phyloP scores from a whole-genome alignment of 163 green algal species.

The Scenedesmus sp. region DNA sequence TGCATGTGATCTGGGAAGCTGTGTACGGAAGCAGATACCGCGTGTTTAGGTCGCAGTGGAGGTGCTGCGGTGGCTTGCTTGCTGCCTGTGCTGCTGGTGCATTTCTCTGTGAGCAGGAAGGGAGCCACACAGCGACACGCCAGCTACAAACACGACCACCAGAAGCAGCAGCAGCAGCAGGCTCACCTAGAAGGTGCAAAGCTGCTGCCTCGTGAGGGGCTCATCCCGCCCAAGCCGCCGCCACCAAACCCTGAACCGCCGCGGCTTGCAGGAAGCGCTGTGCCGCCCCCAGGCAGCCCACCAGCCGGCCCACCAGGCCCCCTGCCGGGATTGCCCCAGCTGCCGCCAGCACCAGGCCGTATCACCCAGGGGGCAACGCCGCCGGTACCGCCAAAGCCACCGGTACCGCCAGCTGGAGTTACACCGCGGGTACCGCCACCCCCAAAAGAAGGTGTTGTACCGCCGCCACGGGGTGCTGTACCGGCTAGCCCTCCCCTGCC shows the following conservation, averaged over 20 bases:
- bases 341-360: neutral
- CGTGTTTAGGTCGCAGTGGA: too few relatives aligned
- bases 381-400: neutral
- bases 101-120: too few relatives aligned
- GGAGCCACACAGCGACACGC: too few relatives aligned
- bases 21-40: too few relatives aligned
- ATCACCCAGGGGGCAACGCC: neutral
- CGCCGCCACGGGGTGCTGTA: neutral
- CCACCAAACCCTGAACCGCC: neutral
- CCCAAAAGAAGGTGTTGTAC: neutral
- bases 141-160: too few relatives aligned
- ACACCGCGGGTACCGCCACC: neutral
- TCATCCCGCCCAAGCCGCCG: neutral
- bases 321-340: neutral
- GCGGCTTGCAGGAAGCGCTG: neutral
- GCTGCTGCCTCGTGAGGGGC: neutral
- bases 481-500: neutral
- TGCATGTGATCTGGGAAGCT: too few relatives aligned
- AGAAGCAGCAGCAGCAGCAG: neutral
- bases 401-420: neutral
- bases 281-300: too few relatives aligned
- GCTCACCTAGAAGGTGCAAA: neutral
- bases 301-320: neutral
- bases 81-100: too few relatives aligned
- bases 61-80: too few relatives aligned